Base-by-base conservation (phyloP, 2,329 filamentous ascomycete genomes). In the Tolypocladium tundrense region DNA sequence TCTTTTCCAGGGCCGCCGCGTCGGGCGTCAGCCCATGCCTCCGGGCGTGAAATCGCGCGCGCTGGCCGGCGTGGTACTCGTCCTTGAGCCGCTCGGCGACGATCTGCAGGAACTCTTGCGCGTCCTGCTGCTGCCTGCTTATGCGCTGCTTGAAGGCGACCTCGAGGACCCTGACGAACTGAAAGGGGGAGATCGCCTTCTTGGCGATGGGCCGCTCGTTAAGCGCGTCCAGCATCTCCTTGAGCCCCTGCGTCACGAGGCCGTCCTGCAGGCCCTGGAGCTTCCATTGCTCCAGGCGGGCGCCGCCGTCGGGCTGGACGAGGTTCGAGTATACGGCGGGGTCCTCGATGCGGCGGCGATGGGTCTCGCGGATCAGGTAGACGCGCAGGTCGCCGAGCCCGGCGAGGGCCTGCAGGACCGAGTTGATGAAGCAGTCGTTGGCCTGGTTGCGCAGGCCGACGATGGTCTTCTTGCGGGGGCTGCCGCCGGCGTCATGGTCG, bases 351-450 rank as follows among this genome's bases (percentile, higher is more conserved):
- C 83, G 83, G 63, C 93, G 85, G 60, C 91, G 84, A 73, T 97
- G 91, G 40, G 89, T 88, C 75, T 97, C 93, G 64, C 91, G 84
- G 68, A 97, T 97, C 61, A 99, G 78, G 75, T 97, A 99, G 64
- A 94, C 75, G 62, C 94, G 87, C 68, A 99, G 78, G 70, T 97
- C 91, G 54, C 88, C 89, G 39, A 97, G 79, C 3, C 94, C 94
- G 16, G 94, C 93, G 50, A 99, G 81, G 9, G 91, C 91, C 76
- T 99, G 94, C 41, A 99, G 83, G 24, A 96, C 88, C 31, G 91
- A 96, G 74, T 99, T 99, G 77, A 97, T 97, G 74, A 93, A 94
- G 77, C 90, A 94, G 73, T 94, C 94, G 73, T 99, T 99, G 64
- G 93, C 94, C 10, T 90, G 86, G 73, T 99, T 99, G 56, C 81